Conservation (phyloP, 768 basidiomycete genomes). For the Rhizopogon vulgaris region DNA sequence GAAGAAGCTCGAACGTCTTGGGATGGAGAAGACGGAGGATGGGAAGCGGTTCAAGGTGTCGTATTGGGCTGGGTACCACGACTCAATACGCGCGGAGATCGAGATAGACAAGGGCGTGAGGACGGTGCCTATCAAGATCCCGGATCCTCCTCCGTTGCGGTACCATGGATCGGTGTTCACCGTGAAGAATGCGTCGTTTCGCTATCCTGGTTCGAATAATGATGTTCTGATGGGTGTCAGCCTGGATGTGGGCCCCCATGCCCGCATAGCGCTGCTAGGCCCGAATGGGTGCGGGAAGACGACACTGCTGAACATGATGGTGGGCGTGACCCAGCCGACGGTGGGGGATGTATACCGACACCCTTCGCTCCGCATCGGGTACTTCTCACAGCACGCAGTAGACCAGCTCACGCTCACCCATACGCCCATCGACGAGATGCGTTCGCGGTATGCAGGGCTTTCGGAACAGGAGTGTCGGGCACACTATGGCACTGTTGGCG, state of each 20-base stretch:
- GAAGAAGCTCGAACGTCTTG: constrained; percentile 43
- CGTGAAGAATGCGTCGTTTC: constrained; percentile 27
- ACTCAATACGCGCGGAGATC: constrained; percentile 26
- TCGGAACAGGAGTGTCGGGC: constrained; percentile 26
- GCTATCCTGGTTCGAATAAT: constrained; percentile 23
- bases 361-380: constrained; percentile 47
- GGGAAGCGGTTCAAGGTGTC: constrained; percentile 54
- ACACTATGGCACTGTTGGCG: constrained; percentile 7
- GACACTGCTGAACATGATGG: constrained; percentile 45
- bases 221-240: constrained; percentile 25
- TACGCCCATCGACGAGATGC: constrained; percentile 20
- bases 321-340: constrained; percentile 34
- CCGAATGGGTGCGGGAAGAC: constrained; percentile 34
- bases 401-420: constrained; percentile 34
- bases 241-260: constrained; percentile 33
- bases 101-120: constrained; percentile 31
- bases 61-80: constrained; percentile 40
- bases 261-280: constrained; percentile 37
- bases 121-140: constrained; percentile 21
- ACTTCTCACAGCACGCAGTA: constrained; percentile 59
- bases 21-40: constrained; percentile 13
- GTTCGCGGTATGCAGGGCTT: constrained; percentile 21
- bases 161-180: constrained; percentile 29
- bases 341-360: constrained; percentile 47
- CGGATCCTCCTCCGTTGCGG: constrained; percentile 22